These are phyloP conservation scores for Bullera alba DNA, from an alignment of 768 basidiomycete genomes.

Conservation along the genomic window DNA sequence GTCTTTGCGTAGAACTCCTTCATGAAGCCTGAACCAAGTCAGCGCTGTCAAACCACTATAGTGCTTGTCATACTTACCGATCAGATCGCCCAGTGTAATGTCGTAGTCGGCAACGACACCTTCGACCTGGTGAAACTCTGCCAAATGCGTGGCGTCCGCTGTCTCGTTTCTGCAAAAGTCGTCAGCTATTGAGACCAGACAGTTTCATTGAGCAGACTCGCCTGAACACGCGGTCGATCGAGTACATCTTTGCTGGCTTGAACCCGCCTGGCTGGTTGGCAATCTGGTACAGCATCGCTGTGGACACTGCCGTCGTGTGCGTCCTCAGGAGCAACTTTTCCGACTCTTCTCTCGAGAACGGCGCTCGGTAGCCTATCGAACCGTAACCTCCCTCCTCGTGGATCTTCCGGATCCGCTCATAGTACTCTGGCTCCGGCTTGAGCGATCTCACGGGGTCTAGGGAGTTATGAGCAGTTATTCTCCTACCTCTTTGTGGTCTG, in stretches of 20 bases:
- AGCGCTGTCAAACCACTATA: neutral
- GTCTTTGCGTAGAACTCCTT: conserved; percentile 96
- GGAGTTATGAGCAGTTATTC: neutral
- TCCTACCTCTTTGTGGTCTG: neutral
- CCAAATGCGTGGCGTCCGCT: conserved; percentile 94
- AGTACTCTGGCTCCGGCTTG: conserved; percentile 71
- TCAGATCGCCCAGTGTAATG: conserved; percentile 87
- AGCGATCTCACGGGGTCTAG: conserved; percentile 72
- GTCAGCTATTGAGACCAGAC: neutral
- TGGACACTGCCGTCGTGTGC: conserved; percentile 91
- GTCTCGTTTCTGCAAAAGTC: conserved; percentile 68
- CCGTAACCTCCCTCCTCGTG: conserved; percentile 79
- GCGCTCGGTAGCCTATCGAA: conserved; percentile 92
- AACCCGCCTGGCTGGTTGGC: conserved; percentile 74
- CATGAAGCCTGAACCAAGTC: conserved; percentile 74
- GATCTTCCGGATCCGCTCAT: conserved; percentile 69
- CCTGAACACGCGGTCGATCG: conserved; percentile 92
- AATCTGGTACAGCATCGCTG: conserved; percentile 87
- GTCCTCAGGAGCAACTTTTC: conserved; percentile 87
- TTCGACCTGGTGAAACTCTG: conserved; percentile 99
- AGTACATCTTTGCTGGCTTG: conserved; percentile 87
- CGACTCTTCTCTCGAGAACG: conserved; percentile 89
- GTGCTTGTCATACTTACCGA: conserved; percentile 56
- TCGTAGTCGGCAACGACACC: conserved; percentile 94
- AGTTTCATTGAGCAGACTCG: conserved; percentile 9